Evolutionary conservation across 2,329 filamentous ascomycete species (phyloP), one percentile per base, ranked within the genome.

Genomic region (Drechslerella dactyloides): DNA sequence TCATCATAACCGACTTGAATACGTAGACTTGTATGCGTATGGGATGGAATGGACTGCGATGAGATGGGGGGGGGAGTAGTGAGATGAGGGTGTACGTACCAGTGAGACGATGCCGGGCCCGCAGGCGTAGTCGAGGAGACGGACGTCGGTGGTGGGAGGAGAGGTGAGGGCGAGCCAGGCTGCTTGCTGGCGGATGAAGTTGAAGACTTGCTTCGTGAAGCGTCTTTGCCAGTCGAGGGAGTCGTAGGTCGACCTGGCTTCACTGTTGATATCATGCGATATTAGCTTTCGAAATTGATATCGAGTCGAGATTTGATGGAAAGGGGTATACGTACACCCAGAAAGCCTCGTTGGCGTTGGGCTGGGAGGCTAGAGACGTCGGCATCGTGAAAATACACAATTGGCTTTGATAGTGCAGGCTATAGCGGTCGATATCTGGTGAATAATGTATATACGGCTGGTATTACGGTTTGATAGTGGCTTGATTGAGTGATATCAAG

Each of bases 201-300:
- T n/a, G 5, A 17, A 55, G 42, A 61, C 40, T 35, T 65, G 52
- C 27, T 30, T 19, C 8, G 68, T 72, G 15, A 72, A 35, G 23
- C 54, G 51, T n/a, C 53, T 65, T 33, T 72, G 68, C 68, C 68
- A 72, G 42, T 65, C 60, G 55, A 65, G 60, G 33, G 68, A 64
- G 60, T 72, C 68, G 51, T 72, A 72, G n/a, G 55, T 33, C 3
- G 68, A 72, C 3, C 54, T 72, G 50, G 68, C 68, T 7, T 60
- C 55, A 24, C 66, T 69, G 17, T 35, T 35, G 19, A 44, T 42
- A 24, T 54, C 21, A 61, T 52, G 5, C 40, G 11, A 19, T 35
- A 8, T 53, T 68, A 54, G 23, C 40, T 44, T 40, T 24, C n/a
- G n/a, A n/a, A n/a, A 23, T 21, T 51, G 37, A 15, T 40, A 27